Evolutionary conservation across 441 rosid genomes (phyloP).

Genomic region (Populus hybrid): DNA sequence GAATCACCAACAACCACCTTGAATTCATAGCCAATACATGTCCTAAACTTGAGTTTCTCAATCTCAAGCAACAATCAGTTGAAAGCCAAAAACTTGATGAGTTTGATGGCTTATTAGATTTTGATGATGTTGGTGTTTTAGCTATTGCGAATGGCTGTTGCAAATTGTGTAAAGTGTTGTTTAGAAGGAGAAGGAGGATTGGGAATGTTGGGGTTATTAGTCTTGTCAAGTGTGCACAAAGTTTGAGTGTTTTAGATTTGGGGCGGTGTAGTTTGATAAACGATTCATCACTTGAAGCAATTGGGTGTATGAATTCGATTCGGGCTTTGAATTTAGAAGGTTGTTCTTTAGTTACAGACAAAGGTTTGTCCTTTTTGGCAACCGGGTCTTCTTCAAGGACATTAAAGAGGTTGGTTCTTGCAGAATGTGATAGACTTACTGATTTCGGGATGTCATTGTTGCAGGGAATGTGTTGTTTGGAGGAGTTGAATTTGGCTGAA

Average conservation of each 20-base stretch:
- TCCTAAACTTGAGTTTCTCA: constrained; percentile 27
- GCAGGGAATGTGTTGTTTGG: constrained; percentile 34
- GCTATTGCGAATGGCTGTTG: constrained; percentile 36
- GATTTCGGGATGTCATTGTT: constrained; percentile 39
- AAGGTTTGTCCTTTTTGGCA: constrained; percentile 34
- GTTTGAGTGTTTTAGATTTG: constrained; percentile 39
- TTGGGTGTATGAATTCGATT: constrained; percentile 23
- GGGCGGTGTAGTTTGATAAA: constrained; percentile 36
- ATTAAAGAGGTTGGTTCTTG: constrained; percentile 33
- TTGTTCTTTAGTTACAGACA: constrained; percentile 37
- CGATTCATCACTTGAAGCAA: constrained; percentile 36
- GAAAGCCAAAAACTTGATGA: not conserved
- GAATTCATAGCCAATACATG: constrained; percentile 35
- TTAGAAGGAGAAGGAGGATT: constrained; percentile 35
- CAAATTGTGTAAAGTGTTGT: constrained; percentile 23
- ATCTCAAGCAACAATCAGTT: constrained; percentile 12
- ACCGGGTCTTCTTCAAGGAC: constrained; percentile 34
- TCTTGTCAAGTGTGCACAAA: constrained; percentile 18
- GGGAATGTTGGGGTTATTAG: constrained; percentile 30
- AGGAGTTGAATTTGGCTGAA: constrained; percentile 43
- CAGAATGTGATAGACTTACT: constrained; percentile 42
- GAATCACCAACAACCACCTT: constrained; percentile 28
- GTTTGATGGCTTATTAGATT: constrained; percentile 9
- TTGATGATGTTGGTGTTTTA: constrained; percentile 31
- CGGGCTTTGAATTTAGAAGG: constrained; percentile 36